These are phyloP conservation scores for Phytophthora fragariae DNA, from an alignment of 352 stramenopile genomes.

Conservation along the genomic window DNA sequence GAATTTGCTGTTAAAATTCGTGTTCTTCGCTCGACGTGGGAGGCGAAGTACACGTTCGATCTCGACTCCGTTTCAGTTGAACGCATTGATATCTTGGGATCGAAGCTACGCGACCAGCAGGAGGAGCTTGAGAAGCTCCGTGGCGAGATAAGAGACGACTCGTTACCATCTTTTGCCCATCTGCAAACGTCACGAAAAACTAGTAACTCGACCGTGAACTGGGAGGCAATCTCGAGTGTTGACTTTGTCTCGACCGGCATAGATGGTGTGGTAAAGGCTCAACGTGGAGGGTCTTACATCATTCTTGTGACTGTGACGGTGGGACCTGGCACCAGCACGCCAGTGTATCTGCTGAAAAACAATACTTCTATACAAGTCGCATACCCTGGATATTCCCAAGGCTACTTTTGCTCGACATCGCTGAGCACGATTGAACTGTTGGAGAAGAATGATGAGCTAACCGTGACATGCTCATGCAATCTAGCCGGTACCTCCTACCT, in stretches of 20 bases:
- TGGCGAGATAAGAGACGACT: neutral
- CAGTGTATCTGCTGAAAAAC: no score
- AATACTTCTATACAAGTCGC: no score
- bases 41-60: conserved; percentile 8
- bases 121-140: neutral
- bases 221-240: no score
- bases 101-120: conserved; percentile 15
- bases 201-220: no score
- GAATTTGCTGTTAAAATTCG: neutral
- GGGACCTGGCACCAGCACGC: no score
- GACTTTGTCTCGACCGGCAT: no score
- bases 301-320: no score
- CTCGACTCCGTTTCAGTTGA: neutral
- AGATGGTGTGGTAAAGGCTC: no score
- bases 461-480: neutral
- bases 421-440: neutral
- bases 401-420: neutral
- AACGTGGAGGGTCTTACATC: no score
- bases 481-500: neutral
- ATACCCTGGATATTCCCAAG: neutral
- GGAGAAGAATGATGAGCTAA: neutral
- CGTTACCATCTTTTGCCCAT: no score
- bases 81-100: conserved; percentile 16
- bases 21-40: neutral
- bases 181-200: no score